Evolutionary conservation across 208 protist species (phyloP).

Genomic region (Leishmania major): DNA sequence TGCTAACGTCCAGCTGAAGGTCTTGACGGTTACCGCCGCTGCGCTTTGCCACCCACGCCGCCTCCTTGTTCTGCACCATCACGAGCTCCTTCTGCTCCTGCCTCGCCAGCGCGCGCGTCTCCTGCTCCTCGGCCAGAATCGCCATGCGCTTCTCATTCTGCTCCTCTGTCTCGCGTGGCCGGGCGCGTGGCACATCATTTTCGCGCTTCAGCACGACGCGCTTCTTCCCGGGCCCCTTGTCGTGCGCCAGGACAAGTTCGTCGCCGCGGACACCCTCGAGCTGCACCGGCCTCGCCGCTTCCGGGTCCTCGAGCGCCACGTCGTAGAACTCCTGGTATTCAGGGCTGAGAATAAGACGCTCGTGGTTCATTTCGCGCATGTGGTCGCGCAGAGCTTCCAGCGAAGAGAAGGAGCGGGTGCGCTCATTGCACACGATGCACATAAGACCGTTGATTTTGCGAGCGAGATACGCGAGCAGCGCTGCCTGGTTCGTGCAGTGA

Average conservation of each 20-base stretch:
- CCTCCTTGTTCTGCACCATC: constrained; percentile 49
- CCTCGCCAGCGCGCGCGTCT: constrained; percentile 55
- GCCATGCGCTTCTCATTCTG: constrained; percentile 55
- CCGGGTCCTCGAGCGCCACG: constrained; percentile 64
- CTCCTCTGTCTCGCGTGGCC: constrained; percentile 65
- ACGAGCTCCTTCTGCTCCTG: constrained; percentile 73
- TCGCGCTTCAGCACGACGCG: constrained; percentile 63
- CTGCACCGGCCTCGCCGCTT: constrained; percentile 37
- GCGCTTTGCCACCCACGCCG: constrained; percentile 40
- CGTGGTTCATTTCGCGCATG: constrained; percentile 86
- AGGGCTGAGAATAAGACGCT: constrained; percentile 68
- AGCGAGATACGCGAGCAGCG: constrained; percentile 76
- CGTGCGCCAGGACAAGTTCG: constrained; percentile 44
- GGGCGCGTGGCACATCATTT: constrained; percentile 63
- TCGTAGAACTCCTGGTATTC: constrained; percentile 90
- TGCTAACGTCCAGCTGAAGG: constrained; percentile 63
- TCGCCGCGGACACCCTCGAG: constrained; percentile 48
- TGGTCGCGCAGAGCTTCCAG: constrained; percentile 84
- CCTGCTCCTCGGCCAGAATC: constrained; percentile 59
- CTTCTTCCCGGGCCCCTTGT: constrained; percentile 32
- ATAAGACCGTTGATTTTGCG: constrained; percentile 90
- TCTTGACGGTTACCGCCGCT: constrained; percentile 53
- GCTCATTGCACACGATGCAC: constrained; percentile 89
- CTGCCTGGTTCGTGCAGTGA: constrained; percentile 66
- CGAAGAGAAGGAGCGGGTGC: constrained; percentile 67